Evolutionary conservation across 768 basidiomycete species (phyloP).

Genomic region (Amyloporia xantha): DNA sequence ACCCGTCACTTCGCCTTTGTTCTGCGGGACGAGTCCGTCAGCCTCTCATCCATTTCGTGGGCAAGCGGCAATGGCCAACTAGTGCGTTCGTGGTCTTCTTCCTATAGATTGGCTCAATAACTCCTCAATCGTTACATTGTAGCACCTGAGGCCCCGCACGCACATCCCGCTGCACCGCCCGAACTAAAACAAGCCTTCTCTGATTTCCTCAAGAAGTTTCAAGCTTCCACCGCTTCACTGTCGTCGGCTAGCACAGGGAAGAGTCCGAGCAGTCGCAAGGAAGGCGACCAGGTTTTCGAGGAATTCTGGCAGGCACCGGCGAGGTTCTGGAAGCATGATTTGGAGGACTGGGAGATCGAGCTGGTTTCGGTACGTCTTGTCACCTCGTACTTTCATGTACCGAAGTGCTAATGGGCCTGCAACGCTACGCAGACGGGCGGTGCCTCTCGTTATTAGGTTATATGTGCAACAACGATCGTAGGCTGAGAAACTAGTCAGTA

Average conservation of each 20-base stretch:
- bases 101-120: neutral
- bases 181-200: slow-evolving; percentile 23
- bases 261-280: slow-evolving; percentile 7
- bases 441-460: slow-evolving; percentile 41
- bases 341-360: slow-evolving; percentile 25
- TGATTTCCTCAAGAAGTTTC: slow-evolving; percentile 22
- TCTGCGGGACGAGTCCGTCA: slow-evolving; percentile 14
- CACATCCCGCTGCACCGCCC: slow-evolving; percentile 23
- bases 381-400: too few relatives aligned
- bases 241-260: neutral
- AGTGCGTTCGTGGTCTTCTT: slow-evolving; percentile 7
- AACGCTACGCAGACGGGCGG: slow-evolving; percentile 51
- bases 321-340: slow-evolving; percentile 17
- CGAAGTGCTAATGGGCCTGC: neutral
- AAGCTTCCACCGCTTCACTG: slow-evolving; percentile 8
- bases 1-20: slow-evolving; percentile 19
- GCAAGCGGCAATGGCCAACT: slow-evolving; percentile 23
- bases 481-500: too few relatives aligned
- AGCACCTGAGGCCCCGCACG: slow-evolving; percentile 23
- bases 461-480: too few relatives aligned
- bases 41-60: slow-evolving; percentile 25
- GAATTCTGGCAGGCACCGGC: slow-evolving; percentile 27
- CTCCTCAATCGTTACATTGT: slow-evolving; percentile 2
- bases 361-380: slow-evolving; percentile 17
- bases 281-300: slow-evolving; percentile 13